Conservation (phyloP, 306 rosid genomes). For the Mimosa pudica region DNA sequence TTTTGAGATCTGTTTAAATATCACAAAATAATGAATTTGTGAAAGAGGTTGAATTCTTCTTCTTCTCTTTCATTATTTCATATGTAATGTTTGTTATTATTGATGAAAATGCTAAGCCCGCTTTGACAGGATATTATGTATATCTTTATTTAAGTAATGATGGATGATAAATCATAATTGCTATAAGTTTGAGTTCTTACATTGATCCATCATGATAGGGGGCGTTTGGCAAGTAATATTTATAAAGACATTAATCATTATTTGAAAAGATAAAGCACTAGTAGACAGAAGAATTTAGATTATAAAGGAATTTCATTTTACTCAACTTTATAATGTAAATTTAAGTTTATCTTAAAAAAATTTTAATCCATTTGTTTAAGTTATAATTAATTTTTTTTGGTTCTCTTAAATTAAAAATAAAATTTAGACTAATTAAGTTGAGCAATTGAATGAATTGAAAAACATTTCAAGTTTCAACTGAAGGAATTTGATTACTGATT, state of each 20-base stretch:
- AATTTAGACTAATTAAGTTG: background rate
- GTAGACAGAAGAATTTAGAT: background rate
- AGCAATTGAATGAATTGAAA: background rate
- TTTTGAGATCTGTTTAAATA: too few relatives aligned
- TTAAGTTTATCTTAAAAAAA: too few relatives aligned
- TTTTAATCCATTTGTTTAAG: background rate
- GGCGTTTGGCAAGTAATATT: background rate
- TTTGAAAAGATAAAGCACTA: background rate
- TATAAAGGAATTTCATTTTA: background rate
- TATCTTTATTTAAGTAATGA: background rate
- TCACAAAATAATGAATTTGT: background rate
- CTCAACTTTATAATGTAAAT: too few relatives aligned
- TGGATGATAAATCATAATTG: background rate
- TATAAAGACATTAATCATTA: background rate
- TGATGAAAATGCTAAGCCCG: background rate
- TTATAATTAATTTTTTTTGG: too few relatives aligned
- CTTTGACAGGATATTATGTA: background rate
- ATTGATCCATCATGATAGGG: background rate
- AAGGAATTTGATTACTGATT: too few relatives aligned
- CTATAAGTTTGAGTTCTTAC: too few relatives aligned
- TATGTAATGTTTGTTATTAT: background rate
- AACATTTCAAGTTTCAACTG: too few relatives aligned
- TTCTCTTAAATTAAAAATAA: background rate
- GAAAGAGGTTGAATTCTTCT: background rate
- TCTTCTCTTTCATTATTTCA: background rate